Evolutionary conservation across 2,329 filamentous ascomycete genomes (phyloP).

Genomic region (Colletotrichum sp.): DNA sequence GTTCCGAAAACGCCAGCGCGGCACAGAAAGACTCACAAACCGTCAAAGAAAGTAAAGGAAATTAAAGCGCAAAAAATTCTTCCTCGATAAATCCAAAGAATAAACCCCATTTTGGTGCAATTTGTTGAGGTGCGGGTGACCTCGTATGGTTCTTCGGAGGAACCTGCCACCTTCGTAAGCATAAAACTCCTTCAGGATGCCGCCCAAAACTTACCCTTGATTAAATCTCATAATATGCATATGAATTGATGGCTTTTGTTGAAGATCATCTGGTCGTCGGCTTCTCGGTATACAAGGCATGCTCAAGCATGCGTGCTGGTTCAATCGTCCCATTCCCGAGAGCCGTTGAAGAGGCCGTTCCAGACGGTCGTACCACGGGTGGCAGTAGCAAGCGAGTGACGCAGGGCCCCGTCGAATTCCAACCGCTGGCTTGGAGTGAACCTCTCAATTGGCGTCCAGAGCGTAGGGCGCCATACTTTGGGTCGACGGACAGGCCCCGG

Average conservation of each 20-base stretch:
- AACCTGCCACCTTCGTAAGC: neutral
- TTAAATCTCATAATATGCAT: neutral
- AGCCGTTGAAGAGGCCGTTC: neutral
- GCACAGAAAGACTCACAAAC: neutral
- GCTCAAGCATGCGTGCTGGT: neutral
- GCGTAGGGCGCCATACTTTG: neutral
- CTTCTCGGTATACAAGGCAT: neutral
- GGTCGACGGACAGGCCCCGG: neutral
- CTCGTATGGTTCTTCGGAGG: neutral
- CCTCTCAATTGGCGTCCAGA: neutral
- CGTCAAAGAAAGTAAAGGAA: neutral
- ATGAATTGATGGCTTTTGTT: neutral
- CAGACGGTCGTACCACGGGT: neutral
- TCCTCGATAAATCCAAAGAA: neutral
- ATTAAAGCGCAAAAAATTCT: neutral
- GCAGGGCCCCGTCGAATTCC: neutral
- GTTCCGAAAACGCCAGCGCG: neutral
- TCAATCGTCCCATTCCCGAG: neutral
- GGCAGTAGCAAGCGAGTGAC: neutral
- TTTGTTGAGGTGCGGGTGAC: neutral
- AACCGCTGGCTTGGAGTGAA: neutral
- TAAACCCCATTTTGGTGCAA: neutral
- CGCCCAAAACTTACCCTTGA: neutral
- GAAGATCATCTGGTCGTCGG: rapidly evolving
- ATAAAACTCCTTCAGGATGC: neutral